Conservation (phyloP, 75 land plant genomes). For the Sequoiadendron giganteum region DNA sequence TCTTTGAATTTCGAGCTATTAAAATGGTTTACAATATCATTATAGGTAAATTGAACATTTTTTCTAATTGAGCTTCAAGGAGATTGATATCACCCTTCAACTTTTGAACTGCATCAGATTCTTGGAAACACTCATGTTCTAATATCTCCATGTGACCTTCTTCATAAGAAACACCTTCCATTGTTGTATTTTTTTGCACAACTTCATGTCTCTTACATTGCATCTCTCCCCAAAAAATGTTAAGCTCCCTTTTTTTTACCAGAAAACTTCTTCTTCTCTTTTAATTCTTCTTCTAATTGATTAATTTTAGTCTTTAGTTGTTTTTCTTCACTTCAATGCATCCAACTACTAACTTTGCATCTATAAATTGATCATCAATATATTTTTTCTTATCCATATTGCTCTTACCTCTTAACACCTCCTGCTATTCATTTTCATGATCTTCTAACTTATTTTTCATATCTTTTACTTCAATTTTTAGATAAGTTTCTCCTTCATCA, state of each 20-base stretch:
- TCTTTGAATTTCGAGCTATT: conserved; percentile 93
- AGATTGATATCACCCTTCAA: conserved; percentile 25
- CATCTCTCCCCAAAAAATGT: conserved; percentile 70
- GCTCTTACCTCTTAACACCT: no score
- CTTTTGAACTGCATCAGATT: no score
- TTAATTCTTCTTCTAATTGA: conserved; percentile 61
- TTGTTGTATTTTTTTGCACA: conserved; percentile 49
- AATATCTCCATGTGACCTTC: conserved; percentile 80
- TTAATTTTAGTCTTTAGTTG: no score
- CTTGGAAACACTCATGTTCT: conserved; percentile 65
- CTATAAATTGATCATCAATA: no score
- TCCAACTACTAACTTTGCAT: no score
- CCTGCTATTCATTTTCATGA: no score
- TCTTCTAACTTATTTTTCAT: no score
- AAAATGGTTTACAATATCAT: conserved; percentile 78
- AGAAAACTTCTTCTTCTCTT: conserved; percentile 68
- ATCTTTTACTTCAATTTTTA: conserved; percentile 32
- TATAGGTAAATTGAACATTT: conserved; percentile 77
- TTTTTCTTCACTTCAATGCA: no score
- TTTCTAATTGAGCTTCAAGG: conserved; percentile 65
- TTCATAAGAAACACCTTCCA: conserved; percentile 61
- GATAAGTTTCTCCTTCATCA: conserved; percentile 78
- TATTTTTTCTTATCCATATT: no score
- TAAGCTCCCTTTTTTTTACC: conserved; percentile 74
- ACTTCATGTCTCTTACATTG: conserved; percentile 56